Base-by-base conservation (phyloP, 306 rosid genomes). In the Fagus sylvatica region DNA sequence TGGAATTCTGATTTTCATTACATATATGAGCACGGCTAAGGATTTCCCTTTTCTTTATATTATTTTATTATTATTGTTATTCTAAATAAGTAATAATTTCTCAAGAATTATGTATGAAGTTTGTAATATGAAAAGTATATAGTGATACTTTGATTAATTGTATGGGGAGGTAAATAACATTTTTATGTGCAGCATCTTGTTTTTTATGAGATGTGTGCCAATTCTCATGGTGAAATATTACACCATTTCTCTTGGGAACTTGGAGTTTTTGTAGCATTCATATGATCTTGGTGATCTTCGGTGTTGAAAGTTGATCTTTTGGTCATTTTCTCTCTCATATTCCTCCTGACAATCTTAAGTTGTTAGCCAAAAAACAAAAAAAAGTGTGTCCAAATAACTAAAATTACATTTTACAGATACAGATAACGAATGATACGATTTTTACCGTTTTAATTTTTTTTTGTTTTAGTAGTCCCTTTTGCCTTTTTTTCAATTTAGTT, bases 401-500 rank as follows among this genome's bases (percentile, higher is more conserved):
- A 37, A 37, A 65, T 36, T 64, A 7, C 48, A 64, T 64, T 64
- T 64, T 64, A 11, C 30, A 15, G 49, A 43, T 0, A 0, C 28
- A 6, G 8, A 19, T 51, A 10, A 34, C 7, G 70, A 16, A 64
- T 37, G 13, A 64, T 16, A 4, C 36, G 48, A 6, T 64, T 64
- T 37, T 2, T 43, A 43, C 10, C 12, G 0, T 43, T 9, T 43
- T 2, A 43, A 43, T 11, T 43, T 30, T 64, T 7, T 17, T 15
- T 64, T 36, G 0, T 32, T 61, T 15, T 36, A 3, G 3, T 2
- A 17, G 28, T 65, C 70, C 36, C 9, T 36, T 7, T 37, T 65
- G 22, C 19, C 39, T 19, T 32, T 56, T 70, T 40, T 33, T 53
- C 67, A 60, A 53, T 53, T 78, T 69, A 75, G 19, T 78, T 78